Percentiles rank a stretch among this genome's conserved stretches.
These are phyloP conservation scores for Maudiozyma humilis DNA, from an alignment of 1,139 yeast species.

Conservation along the genomic window DNA sequence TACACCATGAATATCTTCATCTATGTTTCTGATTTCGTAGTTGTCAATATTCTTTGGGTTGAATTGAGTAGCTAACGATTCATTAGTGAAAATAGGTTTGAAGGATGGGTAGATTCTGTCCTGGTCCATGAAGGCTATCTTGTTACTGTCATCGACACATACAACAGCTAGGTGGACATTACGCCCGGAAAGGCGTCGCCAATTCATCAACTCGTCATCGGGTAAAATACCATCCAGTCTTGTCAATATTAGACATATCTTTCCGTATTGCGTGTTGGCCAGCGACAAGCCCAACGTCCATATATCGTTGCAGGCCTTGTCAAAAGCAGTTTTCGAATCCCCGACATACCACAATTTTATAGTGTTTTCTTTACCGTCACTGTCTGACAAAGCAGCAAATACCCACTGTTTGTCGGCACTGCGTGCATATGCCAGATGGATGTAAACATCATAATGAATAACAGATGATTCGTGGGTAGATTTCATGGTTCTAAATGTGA, in stretches of 20 bases:
- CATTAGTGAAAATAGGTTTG: constrained; percentile 28
- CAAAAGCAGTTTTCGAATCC: constrained; percentile 41
- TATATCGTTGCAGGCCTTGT: constrained; percentile 49
- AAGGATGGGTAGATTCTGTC: constrained; percentile 31
- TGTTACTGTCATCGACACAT: constrained; percentile 61
- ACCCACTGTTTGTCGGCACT: constrained; percentile 79
- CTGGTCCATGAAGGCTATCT: constrained; percentile 40
- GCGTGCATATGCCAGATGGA: constrained; percentile 80
- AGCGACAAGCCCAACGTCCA: constrained; percentile 46
- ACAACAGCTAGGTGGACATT: constrained; percentile 62
- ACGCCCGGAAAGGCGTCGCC: constrained; percentile 62
- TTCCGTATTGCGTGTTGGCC: constrained; percentile 38
- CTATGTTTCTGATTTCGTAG: constrained; percentile 40
- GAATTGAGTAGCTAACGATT: constrained; percentile 14
- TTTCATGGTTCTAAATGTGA: constrained; percentile 47
- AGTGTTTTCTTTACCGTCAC: constrained; percentile 56
- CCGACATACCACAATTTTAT: constrained; percentile 61
- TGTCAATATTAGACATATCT: constrained; percentile 57
- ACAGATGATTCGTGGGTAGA: constrained; percentile 31
- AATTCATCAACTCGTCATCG: constrained; percentile 68
- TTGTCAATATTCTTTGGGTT: constrained; percentile 31
- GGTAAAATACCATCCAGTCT: constrained; percentile 65
- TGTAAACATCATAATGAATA: constrained; percentile 60
- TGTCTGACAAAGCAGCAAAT: constrained; percentile 85
- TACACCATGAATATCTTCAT: constrained; percentile 55